Base-by-base conservation (phyloP, 192 early-diverging fungal genomes). In the Gryganskiella cystojenkinii region DNA sequence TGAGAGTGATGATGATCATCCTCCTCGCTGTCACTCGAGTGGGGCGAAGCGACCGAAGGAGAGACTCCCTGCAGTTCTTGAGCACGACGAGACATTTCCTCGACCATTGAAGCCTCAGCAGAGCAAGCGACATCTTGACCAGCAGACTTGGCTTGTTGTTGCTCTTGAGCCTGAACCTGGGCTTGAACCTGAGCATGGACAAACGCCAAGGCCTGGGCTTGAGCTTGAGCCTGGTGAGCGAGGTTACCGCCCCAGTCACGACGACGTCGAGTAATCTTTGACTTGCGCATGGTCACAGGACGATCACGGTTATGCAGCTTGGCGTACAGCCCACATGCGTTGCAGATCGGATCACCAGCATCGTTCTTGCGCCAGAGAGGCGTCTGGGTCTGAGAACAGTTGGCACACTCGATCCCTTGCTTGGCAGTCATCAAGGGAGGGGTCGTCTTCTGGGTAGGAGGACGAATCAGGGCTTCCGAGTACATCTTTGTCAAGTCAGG, bases 271-370 rank as follows among this genome's bases (percentile, higher is more conserved):
- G 89, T 81, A 67, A 91, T 89, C 56, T 86, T 89, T 30, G 80
- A 47, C 55, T 88, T 86, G 37, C 94, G 91, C 88, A 99, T 90
- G 30, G 89, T 86, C 31, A 93, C 88, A 19, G 98, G 96, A 19
- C 96, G 86, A 58, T 91, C 87, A 9, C 92, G 86, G 66, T 93
- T 87, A 72, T 99, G 97, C 46, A 99, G 88, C 80, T 97, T 98
- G 79, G 90, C 94, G 79, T 95, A 99, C 20, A 98, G 64, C 3
- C 90, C 90, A 67, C 93, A 94, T 1, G 93, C 91, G 66, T 94
- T 94, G 81, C 93, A 94, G 31, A 93, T 89, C 1, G 91, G 87
- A 76, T 91, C 83, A 25, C 91, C 91, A 34, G 85, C 79, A 27
- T 89, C 91, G 57, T 92, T 90, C 54, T 91, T 88, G 13, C 92